Conservation (phyloP, 140 eudicot species). For the Artemisia princeps region DNA sequence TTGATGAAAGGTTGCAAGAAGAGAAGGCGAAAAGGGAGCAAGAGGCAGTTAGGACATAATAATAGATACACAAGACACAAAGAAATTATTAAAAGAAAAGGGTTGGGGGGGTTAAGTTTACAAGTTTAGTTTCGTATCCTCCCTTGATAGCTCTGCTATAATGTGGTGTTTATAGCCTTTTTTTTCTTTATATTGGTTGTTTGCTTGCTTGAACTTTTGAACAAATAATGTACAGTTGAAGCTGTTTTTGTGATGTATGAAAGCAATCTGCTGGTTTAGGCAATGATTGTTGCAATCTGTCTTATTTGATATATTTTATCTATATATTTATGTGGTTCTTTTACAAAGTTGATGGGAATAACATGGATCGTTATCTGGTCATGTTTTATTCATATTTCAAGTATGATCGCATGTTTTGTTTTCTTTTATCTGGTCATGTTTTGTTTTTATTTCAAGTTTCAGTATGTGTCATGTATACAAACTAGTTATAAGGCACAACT, state of each 20-base stretch:
- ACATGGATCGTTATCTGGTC: no score
- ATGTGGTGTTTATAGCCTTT: slow-evolving; percentile 27
- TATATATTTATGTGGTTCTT: no score
- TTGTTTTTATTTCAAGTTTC: no score
- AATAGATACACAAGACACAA: slow-evolving; percentile 2
- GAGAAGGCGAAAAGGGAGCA: slow-evolving; percentile 36
- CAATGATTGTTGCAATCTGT: no score
- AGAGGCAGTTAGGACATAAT: slow-evolving; percentile 31
- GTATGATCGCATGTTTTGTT: no score
- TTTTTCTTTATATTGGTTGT: slow-evolving; percentile 8
- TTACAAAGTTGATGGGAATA: no score
- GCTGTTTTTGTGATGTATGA: slow-evolving; percentile 21
- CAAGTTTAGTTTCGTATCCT: slow-evolving; percentile 26
- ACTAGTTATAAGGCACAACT: no score
- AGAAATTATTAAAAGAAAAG: background rate
- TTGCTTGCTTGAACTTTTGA: slow-evolving; percentile 27
- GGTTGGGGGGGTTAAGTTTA: slow-evolving; percentile 20
- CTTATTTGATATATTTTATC: no score
- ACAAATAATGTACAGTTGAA: slow-evolving; percentile 35
- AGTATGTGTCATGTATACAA: no score
- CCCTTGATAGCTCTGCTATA: background rate
- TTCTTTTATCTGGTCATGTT: no score
- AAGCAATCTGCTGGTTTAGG: background rate
- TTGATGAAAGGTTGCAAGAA: slow-evolving; percentile 22
- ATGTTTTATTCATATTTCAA: no score